Evolutionary conservation across 805 yeast species (phyloP).

Genomic region (Sporopachydermia quercuum): DNA sequence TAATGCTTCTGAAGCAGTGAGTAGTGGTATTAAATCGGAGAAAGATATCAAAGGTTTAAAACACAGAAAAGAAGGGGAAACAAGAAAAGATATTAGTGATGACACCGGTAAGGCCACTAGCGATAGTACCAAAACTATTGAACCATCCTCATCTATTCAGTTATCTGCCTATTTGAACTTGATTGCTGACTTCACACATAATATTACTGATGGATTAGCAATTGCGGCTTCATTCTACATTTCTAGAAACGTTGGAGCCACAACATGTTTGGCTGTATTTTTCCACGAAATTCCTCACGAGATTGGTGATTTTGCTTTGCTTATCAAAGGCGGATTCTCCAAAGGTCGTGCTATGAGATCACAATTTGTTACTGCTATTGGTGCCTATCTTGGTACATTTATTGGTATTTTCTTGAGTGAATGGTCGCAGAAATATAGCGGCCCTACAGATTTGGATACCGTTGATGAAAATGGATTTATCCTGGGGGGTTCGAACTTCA

Average conservation of each 20-base stretch:
- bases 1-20: conserved; percentile 8
- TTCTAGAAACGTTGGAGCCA: conserved; percentile 44
- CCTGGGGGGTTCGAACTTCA: conserved; percentile 1
- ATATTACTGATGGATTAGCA: conserved; percentile 66
- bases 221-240: conserved; percentile 56
- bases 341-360: conserved; percentile 52
- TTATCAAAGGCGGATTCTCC: conserved; percentile 54
- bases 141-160: conserved; percentile 16
- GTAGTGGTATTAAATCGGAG: too few relatives aligned
- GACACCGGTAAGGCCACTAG: too few relatives aligned
- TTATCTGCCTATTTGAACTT: conserved; percentile 50
- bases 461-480: not conserved
- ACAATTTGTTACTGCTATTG: conserved; percentile 50
- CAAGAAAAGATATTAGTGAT: too few relatives aligned
- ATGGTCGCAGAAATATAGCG: conserved; percentile 13
- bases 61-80: too few relatives aligned
- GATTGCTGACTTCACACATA: conserved; percentile 59
- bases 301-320: conserved; percentile 63
- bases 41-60: too few relatives aligned
- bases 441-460: conserved; percentile 7
- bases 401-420: conserved; percentile 45
- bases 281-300: conserved; percentile 76
- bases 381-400: conserved; percentile 51
- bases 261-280: conserved; percentile 56
- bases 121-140: too few relatives aligned